Evolutionary conservation across 225 moss, liverwort and hornwort species (phyloP), one percentile per base, ranked within the genome.

Genomic region (Lunularia cruciata): DNA sequence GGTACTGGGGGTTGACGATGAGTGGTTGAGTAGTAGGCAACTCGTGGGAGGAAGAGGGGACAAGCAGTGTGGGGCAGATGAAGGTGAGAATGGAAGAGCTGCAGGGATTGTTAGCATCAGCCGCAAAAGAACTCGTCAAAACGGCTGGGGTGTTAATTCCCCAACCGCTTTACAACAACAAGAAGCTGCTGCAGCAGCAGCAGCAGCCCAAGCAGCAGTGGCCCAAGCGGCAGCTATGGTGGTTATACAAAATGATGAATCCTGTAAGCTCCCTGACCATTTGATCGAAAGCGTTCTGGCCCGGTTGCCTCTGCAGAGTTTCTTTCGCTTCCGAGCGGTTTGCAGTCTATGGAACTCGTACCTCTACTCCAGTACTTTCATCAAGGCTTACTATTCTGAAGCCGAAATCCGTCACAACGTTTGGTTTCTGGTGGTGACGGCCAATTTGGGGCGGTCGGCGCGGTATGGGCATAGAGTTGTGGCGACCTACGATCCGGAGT

Each of bases 401-500:
- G 66, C 79, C 1, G 71, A 72, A 59, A 72, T 74, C 13, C 78
- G 72, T 8, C 84, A 80, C 31, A 79, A 68, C 32, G 65, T 76
- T 9, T 87, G 87, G 87, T 87, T 87, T 52, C 71, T 87, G n/a
- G 81, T 87, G 13, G 77, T 83, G 33, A 83, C 86, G 8, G 77
- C 75, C 14, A 78, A 86, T 76, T 62, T 76, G 60, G 83, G 78
- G 26, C 79, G 84, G 23, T 33, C 40, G n/a, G 77, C 74, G 0
- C 73, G 73, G 0, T 64, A 34, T 13, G 72, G 68, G 2, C 63
- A 72, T 26, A 62, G 68, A 0, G 63, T 64, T 14, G 73, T 77
- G 70, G 79, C 87, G 8, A 80, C 80, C 6, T 87, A 79, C 49
- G 87, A 87, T 61, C 87, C 87, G 3, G 65, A 68, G 33, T 49